Evolutionary conservation across 225 moss, liverwort and hornwort species (phyloP).

Genomic region (Pseudoscleropodium purum): DNA sequence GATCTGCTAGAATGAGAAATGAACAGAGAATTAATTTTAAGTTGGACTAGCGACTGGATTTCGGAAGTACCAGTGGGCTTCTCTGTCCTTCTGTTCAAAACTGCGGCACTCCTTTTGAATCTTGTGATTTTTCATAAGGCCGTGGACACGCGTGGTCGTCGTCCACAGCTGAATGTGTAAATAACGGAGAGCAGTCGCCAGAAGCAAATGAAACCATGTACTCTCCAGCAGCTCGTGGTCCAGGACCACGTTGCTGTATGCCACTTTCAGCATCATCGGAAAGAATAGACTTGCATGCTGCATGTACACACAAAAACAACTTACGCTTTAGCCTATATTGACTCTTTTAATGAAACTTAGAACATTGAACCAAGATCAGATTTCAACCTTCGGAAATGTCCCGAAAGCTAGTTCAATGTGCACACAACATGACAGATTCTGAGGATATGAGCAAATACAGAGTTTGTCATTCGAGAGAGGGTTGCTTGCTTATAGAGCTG

Average conservation of each 20-base stretch:
- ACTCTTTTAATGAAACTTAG: background rate
- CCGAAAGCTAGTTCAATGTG: background rate
- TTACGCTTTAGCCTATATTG: background rate
- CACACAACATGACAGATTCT: background rate
- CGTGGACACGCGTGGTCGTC: background rate
- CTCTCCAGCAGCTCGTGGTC: background rate
- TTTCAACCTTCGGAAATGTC: background rate
- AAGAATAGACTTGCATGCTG: background rate
- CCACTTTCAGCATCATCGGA: background rate
- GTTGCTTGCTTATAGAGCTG: background rate
- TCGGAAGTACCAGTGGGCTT: background rate
- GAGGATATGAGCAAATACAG: background rate
- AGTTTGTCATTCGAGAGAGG: background rate
- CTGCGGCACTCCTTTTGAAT: background rate
- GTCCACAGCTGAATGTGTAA: background rate
- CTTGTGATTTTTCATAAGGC: background rate
- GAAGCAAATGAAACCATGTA: background rate
- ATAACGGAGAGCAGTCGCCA: background rate
- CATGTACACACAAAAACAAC: background rate
- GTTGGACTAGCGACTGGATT: background rate
- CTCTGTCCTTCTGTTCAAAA: background rate
- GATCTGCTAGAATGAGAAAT: background rate
- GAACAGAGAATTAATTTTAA: background rate
- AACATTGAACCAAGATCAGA: background rate
- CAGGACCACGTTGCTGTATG: background rate